Evolutionary conservation across 1,139 yeast species (phyloP).

Genomic region (Geotrichum macrosporum): DNA sequence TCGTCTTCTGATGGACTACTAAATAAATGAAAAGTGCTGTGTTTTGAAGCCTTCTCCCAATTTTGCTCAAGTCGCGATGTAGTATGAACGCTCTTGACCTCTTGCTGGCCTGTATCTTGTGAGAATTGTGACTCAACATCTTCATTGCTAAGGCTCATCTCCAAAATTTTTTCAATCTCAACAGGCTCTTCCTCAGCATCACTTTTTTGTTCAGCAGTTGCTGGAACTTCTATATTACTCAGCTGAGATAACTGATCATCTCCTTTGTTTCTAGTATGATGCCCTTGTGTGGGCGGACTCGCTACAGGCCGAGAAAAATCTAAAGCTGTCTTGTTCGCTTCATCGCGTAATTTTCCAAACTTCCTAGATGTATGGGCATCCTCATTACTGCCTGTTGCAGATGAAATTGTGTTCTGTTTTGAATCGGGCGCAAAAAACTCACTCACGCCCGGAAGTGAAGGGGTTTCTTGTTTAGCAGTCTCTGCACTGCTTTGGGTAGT

Average conservation of each 20-base stretch:
- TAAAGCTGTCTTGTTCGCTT: not conserved
- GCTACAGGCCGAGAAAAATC: not conserved
- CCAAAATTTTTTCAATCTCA: not conserved
- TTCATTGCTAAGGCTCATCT: not conserved
- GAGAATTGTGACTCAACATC: not conserved
- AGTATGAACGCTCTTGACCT: not conserved
- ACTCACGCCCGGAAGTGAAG: not conserved
- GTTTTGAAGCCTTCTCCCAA: not conserved
- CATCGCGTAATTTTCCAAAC: not conserved
- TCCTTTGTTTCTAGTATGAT: not conserved
- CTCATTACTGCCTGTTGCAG: not conserved
- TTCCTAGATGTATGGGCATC: not conserved
- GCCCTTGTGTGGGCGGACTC: not conserved
- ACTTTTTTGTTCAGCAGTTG: slow-evolving; percentile 13
- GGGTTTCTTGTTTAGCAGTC: not conserved
- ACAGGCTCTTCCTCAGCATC: not conserved
- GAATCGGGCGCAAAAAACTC: not conserved
- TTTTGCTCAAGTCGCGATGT: not conserved
- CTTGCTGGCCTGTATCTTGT: not conserved
- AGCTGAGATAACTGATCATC: slow-evolving; percentile 1
- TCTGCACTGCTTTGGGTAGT: not conserved
- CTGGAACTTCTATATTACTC: slow-evolving; percentile 8
- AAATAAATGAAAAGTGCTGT: not conserved
- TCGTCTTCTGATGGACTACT: slow-evolving; percentile 9
- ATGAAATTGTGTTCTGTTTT: not conserved